Conservation (phyloP, 208 protist species). For the Leishmania gerbilli region DNA sequence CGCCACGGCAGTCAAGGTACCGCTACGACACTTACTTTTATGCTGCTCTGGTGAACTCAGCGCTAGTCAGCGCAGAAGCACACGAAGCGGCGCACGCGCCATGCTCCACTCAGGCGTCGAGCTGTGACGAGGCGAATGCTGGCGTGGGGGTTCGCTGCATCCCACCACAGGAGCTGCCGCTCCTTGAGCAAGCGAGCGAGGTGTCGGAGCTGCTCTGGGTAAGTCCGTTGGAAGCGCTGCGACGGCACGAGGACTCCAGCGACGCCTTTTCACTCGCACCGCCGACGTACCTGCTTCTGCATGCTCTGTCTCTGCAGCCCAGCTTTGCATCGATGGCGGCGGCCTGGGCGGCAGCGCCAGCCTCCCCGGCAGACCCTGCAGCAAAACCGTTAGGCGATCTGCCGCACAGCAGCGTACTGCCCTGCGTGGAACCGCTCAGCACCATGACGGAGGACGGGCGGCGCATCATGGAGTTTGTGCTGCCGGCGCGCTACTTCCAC, state of each 20-base stretch:
- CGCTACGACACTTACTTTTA: conserved; percentile 70
- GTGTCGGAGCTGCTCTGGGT: conserved; percentile 54
- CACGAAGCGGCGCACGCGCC: not conserved
- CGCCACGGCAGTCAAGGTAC: conserved; percentile 42
- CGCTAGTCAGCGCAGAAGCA: not conserved
- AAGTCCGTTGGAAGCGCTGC: conserved; percentile 44
- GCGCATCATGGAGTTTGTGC: conserved; percentile 19
- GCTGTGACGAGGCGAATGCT: not conserved
- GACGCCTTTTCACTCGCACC: conserved; percentile 47
- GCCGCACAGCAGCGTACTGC: conserved; percentile 28
- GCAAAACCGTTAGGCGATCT: conserved; percentile 5
- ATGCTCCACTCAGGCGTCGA: not conserved
- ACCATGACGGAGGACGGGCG: conserved; percentile 7
- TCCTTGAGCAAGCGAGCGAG: conserved; percentile 38
- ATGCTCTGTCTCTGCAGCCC: conserved; percentile 34
- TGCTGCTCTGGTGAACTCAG: conserved; percentile 26
- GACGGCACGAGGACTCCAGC: conserved; percentile 34
- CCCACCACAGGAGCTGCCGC: conserved; percentile 35
- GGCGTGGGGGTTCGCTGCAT: not conserved
- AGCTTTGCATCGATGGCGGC: conserved; percentile 24
- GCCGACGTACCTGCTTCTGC: conserved; percentile 53
- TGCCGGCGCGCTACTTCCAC: conserved; percentile 27
- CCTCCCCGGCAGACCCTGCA: not conserved
- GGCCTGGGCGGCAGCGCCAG: conserved; percentile 25
- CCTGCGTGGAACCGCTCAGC: conserved; percentile 23